These are phyloP conservation scores for Ceratocystis cubensis DNA, from an alignment of 2,329 filamentous ascomycete species.

Conservation along the genomic window DNA sequence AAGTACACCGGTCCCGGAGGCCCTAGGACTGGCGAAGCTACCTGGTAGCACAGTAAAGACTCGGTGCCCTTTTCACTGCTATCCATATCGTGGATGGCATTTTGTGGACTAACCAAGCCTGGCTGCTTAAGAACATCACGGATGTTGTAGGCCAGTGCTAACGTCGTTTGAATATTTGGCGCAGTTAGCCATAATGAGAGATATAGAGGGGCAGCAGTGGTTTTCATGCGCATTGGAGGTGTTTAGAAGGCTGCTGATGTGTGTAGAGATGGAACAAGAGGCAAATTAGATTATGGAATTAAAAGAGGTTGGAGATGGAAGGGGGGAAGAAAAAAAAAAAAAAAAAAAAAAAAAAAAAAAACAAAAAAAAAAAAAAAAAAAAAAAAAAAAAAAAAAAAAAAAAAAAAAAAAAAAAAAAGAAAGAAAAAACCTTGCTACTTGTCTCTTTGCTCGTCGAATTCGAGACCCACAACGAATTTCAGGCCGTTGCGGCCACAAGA, in stretches of 20 bases:
- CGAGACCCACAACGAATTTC: background rate
- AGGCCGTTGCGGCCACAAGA: background rate
- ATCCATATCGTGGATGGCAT: background rate
- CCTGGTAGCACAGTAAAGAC: conserved; percentile 48
- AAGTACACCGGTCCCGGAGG: conserved; percentile 30
- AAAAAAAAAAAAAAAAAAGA: accelerated
- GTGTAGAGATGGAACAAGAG: background rate
- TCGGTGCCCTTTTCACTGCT: background rate
- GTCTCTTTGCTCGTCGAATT: background rate
- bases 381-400: background rate
- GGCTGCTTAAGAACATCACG: background rate
- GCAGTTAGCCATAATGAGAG: background rate
- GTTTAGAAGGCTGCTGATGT: background rate
- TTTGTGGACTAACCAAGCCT: background rate
- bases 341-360: background rate
- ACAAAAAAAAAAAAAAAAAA: accelerated
- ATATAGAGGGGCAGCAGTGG: background rate
- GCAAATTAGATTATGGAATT: background rate
- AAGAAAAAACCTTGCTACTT: background rate
- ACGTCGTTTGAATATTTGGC: background rate
- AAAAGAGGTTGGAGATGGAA: background rate
- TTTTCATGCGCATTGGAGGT: background rate
- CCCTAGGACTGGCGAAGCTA: conserved; percentile 52
- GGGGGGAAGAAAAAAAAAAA: background rate
- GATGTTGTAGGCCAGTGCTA: background rate